Evolutionary conservation across 2,329 filamentous ascomycete genomes (phyloP).

Genomic region (Calonectria henricotiae): DNA sequence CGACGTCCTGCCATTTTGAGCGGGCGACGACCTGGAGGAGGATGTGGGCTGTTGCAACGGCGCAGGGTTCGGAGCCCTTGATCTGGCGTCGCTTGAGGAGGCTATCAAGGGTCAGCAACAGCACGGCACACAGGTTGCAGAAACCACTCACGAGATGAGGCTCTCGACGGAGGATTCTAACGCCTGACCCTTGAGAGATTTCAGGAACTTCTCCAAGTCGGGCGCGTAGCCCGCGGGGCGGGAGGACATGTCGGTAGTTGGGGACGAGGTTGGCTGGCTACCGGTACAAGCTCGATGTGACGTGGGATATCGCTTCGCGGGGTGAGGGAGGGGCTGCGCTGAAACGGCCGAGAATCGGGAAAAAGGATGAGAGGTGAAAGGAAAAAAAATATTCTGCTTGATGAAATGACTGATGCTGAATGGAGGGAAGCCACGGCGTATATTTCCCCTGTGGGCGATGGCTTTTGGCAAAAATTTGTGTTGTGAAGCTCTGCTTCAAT

Average conservation of each 20-base stretch:
- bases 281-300: slow-evolving; percentile 35
- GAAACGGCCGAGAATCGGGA: slow-evolving; percentile 20
- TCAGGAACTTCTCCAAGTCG: slow-evolving; percentile 84
- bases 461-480: slow-evolving; percentile 35
- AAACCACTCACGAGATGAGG: slow-evolving; percentile 80
- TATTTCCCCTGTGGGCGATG: slow-evolving; percentile 37
- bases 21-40: slow-evolving; percentile 89
- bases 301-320: slow-evolving; percentile 44
- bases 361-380: not conserved
- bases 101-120: slow-evolving; percentile 62
- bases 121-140: slow-evolving; percentile 10
- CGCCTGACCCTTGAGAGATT: slow-evolving; percentile 81
- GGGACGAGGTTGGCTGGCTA: slow-evolving; percentile 30
- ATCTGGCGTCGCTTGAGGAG: slow-evolving; percentile 94
- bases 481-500: slow-evolving; percentile 37
- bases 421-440: not conserved
- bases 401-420: not conserved
- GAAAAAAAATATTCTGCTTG: slow-evolving; percentile 10
- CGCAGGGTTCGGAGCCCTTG: slow-evolving; percentile 88
- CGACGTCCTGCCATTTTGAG: slow-evolving; percentile 84
- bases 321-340: slow-evolving; percentile 35
- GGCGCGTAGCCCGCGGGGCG: slow-evolving; percentile 70
- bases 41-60: slow-evolving; percentile 91
- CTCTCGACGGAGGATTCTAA: slow-evolving; percentile 89
- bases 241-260: slow-evolving; percentile 56